These are phyloP conservation scores for Trichoderma asperellum DNA, from an alignment of 2,329 filamentous ascomycete species.

Conservation along the genomic window DNA sequence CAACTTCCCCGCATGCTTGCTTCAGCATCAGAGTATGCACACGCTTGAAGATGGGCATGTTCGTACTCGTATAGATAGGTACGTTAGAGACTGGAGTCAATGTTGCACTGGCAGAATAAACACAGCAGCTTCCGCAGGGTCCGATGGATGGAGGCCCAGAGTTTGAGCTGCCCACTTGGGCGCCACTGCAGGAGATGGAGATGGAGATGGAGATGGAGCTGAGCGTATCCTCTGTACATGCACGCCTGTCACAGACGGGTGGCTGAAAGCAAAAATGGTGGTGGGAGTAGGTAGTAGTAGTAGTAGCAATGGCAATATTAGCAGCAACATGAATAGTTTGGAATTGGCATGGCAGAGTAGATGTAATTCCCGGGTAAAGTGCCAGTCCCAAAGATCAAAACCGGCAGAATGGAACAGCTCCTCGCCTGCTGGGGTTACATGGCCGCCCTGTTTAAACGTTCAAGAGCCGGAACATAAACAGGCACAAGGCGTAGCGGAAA, in stretches of 20 bases:
- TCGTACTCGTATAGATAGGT: slow-evolving; percentile 9
- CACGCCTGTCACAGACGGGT: background rate
- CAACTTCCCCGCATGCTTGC: background rate
- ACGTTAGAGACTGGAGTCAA: no score
- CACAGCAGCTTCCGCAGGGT: background rate
- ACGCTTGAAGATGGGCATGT: background rate
- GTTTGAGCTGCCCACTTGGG: slow-evolving; percentile 15
- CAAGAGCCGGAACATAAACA: slow-evolving; percentile 5
- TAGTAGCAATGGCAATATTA: background rate
- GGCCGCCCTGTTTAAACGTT: background rate
- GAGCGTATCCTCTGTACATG: background rate
- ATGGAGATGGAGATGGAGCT: background rate
- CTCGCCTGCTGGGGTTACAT: slow-evolving; percentile 6
- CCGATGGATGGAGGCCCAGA: background rate
- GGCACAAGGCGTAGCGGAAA: background rate
- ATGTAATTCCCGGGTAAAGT: slow-evolving; percentile 13
- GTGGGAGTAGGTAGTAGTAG: background rate
- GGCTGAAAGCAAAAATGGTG: background rate
- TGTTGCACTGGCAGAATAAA: background rate
- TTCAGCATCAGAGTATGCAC: background rate
- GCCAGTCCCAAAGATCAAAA: background rate
- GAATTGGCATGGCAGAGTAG: background rate
- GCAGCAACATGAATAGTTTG: background rate
- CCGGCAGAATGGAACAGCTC: slow-evolving; percentile 12
- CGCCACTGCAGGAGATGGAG: slow-evolving; percentile 21